Percentiles rank a stretch among this genome's conserved stretches.
phyloP scores from a whole-genome alignment of 2,329 filamentous ascomycete species.

The Ilyonectria robusta region DNA sequence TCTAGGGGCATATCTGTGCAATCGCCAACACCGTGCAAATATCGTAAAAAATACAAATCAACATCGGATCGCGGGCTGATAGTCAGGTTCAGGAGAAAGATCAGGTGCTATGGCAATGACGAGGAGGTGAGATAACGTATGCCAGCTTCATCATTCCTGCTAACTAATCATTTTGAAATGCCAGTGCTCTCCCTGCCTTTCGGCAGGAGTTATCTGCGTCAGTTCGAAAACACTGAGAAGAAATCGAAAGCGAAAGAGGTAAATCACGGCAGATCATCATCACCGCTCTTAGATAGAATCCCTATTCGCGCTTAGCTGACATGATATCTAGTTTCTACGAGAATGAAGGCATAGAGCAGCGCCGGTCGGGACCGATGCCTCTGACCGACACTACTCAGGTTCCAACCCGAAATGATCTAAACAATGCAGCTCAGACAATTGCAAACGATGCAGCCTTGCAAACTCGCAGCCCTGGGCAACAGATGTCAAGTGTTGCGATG shows the following conservation, averaged over 20 bases:
- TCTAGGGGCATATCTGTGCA: not conserved
- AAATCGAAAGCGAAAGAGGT: constrained; percentile 29
- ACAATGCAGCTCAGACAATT: not conserved
- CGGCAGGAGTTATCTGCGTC: constrained; percentile 25
- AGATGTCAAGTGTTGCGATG: not conserved
- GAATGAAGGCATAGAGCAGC: constrained; percentile 22
- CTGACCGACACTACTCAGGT: not conserved
- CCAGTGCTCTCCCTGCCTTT: constrained; percentile 23
- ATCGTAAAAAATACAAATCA: not conserved
- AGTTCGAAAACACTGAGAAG: constrained; percentile 27
- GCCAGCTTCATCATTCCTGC: not conserved
- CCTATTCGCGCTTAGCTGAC: too few relatives aligned
- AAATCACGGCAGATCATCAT: not conserved
- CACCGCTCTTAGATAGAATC: not conserved
- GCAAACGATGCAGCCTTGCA: not conserved
- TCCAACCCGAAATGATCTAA: not conserved
- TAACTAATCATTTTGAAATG: not conserved
- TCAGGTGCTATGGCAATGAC: constrained; percentile 28
- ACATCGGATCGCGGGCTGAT: not conserved
- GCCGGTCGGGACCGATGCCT: not conserved
- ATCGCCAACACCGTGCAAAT: not conserved
- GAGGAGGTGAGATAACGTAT: constrained; percentile 6
- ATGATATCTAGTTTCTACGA: constrained; percentile 26
- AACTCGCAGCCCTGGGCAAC: not conserved
- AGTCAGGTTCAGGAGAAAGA: constrained; percentile 25